phyloP scores from a whole-genome alignment of 805 yeast genomes.

The Lipomyces mesembrius region DNA sequence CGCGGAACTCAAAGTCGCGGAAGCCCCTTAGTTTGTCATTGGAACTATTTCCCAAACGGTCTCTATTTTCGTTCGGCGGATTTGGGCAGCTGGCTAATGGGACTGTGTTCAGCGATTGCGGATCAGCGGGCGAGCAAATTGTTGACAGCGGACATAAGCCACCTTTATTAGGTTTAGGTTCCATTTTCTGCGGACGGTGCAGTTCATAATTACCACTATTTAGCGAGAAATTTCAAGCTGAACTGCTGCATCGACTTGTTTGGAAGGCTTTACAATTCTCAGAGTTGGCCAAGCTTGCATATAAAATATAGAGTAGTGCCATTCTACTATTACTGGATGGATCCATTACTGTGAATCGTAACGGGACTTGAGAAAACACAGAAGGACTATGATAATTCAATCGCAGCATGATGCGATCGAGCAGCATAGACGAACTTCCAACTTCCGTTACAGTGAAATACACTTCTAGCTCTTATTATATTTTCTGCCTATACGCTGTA shows the following conservation, averaged over 20 bases:
- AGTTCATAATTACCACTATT: no score
- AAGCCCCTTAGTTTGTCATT: no score
- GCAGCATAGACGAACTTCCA: background rate
- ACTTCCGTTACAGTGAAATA: background rate
- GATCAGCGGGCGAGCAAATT: background rate
- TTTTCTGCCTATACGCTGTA: background rate
- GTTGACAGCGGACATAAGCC: background rate
- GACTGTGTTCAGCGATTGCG: no score
- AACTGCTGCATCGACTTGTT: background rate
- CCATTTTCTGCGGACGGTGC: background rate
- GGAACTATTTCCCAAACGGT: no score
- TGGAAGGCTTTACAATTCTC: background rate
- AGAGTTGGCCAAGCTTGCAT: no score
- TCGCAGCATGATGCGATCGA: background rate
- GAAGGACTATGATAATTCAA: background rate
- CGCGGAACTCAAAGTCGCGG: no score
- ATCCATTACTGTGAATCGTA: no score
- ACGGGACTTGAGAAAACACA: background rate
- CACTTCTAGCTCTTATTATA: background rate
- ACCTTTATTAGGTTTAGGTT: no score
- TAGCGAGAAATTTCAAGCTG: background rate
- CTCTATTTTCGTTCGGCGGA: background rate
- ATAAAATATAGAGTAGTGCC: no score
- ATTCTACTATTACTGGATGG: no score
- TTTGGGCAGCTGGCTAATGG: background rate